Conservation (phyloP, 768 basidiomycete genomes). For the Psilocybe cubensis region DNA sequence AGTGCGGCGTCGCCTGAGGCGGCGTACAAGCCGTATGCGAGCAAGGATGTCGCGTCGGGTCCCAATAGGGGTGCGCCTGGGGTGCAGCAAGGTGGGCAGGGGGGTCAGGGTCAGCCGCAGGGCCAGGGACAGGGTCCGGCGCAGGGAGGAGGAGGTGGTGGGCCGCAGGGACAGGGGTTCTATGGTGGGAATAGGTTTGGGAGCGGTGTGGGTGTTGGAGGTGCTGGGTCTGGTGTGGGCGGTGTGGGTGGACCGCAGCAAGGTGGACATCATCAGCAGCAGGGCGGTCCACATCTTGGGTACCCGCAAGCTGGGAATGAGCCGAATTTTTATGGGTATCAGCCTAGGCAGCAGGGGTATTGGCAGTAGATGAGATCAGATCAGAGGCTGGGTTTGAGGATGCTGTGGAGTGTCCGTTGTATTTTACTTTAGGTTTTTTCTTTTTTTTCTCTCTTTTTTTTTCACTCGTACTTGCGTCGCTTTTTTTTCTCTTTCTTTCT, state of each 20-base stretch:
- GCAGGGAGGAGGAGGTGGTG: constrained; percentile 51
- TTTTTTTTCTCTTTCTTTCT: constrained; percentile 7
- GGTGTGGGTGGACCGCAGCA: constrained; percentile 46
- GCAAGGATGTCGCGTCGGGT: constrained; percentile 63
- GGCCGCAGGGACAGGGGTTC: constrained; percentile 54
- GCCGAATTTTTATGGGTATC: constrained; percentile 73
- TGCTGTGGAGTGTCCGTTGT: not conserved
- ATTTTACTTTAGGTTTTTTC: not conserved
- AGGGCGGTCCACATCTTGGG: constrained; percentile 55
- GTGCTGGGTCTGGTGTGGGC: constrained; percentile 33
- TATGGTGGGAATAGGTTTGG: constrained; percentile 52
- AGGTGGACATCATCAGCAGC: constrained; percentile 45
- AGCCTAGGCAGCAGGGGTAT: constrained; percentile 63
- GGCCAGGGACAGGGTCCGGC: constrained; percentile 50
- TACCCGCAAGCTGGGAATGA: constrained; percentile 71
- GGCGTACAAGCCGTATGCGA: constrained; percentile 75
- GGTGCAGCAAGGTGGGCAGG: constrained; percentile 51
- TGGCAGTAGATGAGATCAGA: constrained; percentile 51
- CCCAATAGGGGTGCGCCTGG: constrained; percentile 46
- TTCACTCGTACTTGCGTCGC: constrained; percentile 3
- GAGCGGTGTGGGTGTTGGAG: constrained; percentile 36
- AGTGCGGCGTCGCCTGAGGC: constrained; percentile 69
- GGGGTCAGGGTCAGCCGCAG: constrained; percentile 57
- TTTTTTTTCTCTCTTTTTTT: constrained; percentile 5
- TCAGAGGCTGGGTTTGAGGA: not conserved